These are phyloP conservation scores for Cyclospora cayetanensis DNA, from an alignment of 169 alveolate genomes.

Conservation along the genomic window DNA sequence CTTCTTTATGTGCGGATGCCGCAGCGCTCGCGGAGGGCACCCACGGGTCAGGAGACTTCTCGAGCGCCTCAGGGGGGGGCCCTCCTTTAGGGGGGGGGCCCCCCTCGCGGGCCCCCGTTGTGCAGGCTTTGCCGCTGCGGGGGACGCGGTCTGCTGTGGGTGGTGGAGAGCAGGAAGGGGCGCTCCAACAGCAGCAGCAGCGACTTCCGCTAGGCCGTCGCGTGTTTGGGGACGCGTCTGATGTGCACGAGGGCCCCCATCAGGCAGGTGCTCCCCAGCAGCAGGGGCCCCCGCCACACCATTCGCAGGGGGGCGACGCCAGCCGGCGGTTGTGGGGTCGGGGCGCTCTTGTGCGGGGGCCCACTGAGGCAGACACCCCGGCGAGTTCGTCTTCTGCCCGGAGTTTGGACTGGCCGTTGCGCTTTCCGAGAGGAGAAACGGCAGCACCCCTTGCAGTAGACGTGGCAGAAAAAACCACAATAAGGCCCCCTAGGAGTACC, in stretches of 20 bases:
- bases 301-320: neutral
- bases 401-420: neutral
- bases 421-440: neutral
- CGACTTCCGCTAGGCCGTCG: neutral
- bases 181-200: constrained; percentile 5
- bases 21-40: neutral
- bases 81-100: too few relatives aligned
- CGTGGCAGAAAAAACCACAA: neutral
- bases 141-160: neutral
- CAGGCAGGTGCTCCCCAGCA: neutral
- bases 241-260: neutral
- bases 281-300: neutral
- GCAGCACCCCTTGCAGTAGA: neutral
- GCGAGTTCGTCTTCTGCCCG: constrained; percentile 5
- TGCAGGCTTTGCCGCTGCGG: neutral
- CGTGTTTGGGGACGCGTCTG: neutral
- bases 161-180: neutral
- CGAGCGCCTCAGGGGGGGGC: neutral
- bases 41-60: neutral
- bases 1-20: neutral
- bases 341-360: neutral
- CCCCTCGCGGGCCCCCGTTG: neutral
- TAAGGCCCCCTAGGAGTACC: neutral
- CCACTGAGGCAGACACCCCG: constrained; percentile 4
- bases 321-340: constrained; percentile 22